phyloP scores from a whole-genome alignment of 768 basidiomycete genomes.

The Hygrocybe punicea region DNA sequence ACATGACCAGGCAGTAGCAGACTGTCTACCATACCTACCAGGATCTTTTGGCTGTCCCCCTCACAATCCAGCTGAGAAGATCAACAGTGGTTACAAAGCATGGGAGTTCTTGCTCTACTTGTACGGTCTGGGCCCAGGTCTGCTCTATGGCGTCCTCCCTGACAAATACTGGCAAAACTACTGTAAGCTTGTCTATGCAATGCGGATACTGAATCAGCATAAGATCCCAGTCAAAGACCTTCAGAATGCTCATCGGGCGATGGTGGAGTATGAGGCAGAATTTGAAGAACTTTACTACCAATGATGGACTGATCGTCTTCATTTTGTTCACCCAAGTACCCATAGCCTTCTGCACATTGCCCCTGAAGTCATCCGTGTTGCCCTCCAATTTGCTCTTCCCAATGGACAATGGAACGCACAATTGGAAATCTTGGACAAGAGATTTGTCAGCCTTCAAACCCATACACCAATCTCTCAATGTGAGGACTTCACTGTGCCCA shows the following conservation, averaged over 20 bases:
- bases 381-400: conserved; percentile 8
- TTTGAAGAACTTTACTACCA: conserved; percentile 20
- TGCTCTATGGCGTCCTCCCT: conserved; percentile 8
- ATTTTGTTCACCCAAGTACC: conserved; percentile 17
- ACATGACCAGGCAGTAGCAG: conserved; percentile 25
- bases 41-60: conserved; percentile 36
- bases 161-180: conserved; percentile 9
- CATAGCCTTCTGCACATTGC: conserved; percentile 16
- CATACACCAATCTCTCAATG: conserved; percentile 19
- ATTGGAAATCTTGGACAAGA: conserved; percentile 19
- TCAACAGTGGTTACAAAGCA: conserved; percentile 22
- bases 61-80: conserved; percentile 32
- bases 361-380: conserved; percentile 14
- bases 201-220: conserved; percentile 8
- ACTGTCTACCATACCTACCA: conserved; percentile 25
- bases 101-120: conserved; percentile 12
- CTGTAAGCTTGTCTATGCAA: conserved; percentile 14
- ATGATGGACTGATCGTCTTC: conserved; percentile 11
- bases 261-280: conserved; percentile 13
- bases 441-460: conserved; percentile 18
- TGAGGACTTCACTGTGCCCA: conserved; percentile 6
- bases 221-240: conserved; percentile 1
- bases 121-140: conserved; percentile 9
- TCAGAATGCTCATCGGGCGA: background rate
- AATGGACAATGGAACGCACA: conserved; percentile 18